Conservation (phyloP, 1,284 basidiomycete genomes). For the Pseudozyma hubeiensis region DNA sequence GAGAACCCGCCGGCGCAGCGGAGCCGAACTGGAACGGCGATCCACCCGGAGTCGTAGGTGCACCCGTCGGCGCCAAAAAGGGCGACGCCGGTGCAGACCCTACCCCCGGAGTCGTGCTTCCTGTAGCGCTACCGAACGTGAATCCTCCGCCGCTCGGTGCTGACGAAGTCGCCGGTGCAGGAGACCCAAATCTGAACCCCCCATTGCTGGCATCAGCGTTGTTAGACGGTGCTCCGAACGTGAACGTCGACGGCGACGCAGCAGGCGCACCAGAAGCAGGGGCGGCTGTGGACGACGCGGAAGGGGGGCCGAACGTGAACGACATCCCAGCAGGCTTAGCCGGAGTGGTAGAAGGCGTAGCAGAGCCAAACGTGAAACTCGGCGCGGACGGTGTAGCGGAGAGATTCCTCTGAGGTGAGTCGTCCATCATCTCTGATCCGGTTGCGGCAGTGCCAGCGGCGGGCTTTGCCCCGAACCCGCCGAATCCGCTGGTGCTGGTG, state of each 20-base stretch:
- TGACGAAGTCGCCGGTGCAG: slow-evolving; percentile 16
- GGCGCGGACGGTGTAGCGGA: slow-evolving; percentile 4
- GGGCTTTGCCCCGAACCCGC: slow-evolving; percentile 25
- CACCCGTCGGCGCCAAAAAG: slow-evolving; percentile 17
- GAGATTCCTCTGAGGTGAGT: slow-evolving; percentile 28
- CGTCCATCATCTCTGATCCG: slow-evolving; percentile 51
- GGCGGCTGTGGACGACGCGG: not conserved
- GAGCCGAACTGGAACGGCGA: slow-evolving; percentile 37
- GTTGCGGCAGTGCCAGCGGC: not conserved
- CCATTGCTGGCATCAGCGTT: not conserved
- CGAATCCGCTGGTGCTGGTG: slow-evolving; percentile 12
- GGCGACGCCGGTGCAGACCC: slow-evolving; percentile 35
- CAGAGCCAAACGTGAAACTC: slow-evolving; percentile 37
- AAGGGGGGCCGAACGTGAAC: slow-evolving; percentile 26
- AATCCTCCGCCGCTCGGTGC: slow-evolving; percentile 13
- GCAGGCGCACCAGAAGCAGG: not conserved
- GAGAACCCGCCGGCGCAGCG: not conserved
- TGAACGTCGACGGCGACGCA: slow-evolving; percentile 18
- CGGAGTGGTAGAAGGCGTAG: slow-evolving; percentile 16
- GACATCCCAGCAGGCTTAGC: slow-evolving; percentile 6
- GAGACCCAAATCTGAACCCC: slow-evolving; percentile 39
- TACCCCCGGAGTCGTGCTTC: slow-evolving; percentile 19
- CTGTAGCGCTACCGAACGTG: slow-evolving; percentile 21
- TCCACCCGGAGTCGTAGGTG: slow-evolving; percentile 28
- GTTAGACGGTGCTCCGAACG: slow-evolving; percentile 22